A percentile compares a stretch with the other conserved stretches of the same genome.
These are phyloP conservation scores for Podaxis pistillaris DNA, from an alignment of 768 basidiomycete genomes.

Conservation along the genomic window DNA sequence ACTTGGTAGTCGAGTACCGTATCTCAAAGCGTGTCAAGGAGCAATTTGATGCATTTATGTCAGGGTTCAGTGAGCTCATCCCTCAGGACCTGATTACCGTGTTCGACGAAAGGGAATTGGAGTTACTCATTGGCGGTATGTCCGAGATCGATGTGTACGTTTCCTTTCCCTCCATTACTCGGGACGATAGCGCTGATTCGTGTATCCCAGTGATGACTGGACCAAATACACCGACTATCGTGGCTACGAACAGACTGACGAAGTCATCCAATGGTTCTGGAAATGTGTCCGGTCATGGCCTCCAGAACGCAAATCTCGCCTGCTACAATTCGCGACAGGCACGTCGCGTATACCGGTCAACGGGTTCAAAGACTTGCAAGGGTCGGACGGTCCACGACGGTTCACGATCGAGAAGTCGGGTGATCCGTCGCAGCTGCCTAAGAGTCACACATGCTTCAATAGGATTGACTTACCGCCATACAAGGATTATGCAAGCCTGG, in stretches of 20 bases:
- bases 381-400: slow-evolving; percentile 92
- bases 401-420: slow-evolving; percentile 99
- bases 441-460: slow-evolving; percentile 97
- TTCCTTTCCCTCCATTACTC: neutral
- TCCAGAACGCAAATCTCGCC: slow-evolving; percentile 93
- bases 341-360: slow-evolving; percentile 97
- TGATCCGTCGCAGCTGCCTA: slow-evolving; percentile 93
- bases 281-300: slow-evolving; percentile 98
- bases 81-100: slow-evolving; percentile 98
- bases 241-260: slow-evolving; percentile 92
- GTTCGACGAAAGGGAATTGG: slow-evolving; percentile 97
- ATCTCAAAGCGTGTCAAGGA: slow-evolving; percentile 97
- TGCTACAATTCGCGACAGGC: slow-evolving; percentile 95
- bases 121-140: slow-evolving; percentile 98
- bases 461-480: slow-evolving; percentile 97
- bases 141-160: slow-evolving; percentile 98
- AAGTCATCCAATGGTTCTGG: slow-evolving; percentile 99
- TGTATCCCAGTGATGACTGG: slow-evolving; percentile 80
- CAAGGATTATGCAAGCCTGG: slow-evolving; percentile 90
- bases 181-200: neutral
- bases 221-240: slow-evolving; percentile 99
- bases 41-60: slow-evolving; percentile 99
- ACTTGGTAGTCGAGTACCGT: slow-evolving; percentile 92
- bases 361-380: slow-evolving; percentile 98
- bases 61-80: slow-evolving; percentile 99